These are phyloP conservation scores for Podaxis sp. DNA, from an alignment of 768 basidiomycete species.

Conservation along the genomic window DNA sequence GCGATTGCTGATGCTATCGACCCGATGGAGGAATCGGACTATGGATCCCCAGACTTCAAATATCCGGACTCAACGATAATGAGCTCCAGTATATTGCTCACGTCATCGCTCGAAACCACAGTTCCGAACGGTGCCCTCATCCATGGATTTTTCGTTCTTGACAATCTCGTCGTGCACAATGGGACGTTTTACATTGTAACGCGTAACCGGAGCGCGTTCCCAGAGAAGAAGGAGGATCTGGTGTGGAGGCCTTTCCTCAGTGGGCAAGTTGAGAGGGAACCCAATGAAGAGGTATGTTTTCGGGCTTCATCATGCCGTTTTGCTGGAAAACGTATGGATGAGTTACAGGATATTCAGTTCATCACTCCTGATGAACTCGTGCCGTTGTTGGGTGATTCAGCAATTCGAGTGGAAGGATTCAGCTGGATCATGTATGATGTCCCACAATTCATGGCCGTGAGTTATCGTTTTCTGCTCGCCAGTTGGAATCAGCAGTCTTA, in stretches of 20 bases:
- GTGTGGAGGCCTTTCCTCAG: constrained; percentile 20
- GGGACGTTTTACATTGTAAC: constrained; percentile 70
- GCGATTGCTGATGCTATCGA: neutral
- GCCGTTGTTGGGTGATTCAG: constrained; percentile 18
- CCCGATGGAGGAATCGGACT: neutral
- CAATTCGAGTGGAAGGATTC: constrained; percentile 20
- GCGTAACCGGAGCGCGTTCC: constrained; percentile 31
- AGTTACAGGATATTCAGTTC: constrained; percentile 23
- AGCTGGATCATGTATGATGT: constrained; percentile 27
- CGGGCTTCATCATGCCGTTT: neutral
- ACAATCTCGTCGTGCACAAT: constrained; percentile 68
- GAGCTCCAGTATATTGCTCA: neutral
- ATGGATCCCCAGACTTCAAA: neutral
- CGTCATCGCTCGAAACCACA: neutral
- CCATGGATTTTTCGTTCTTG: constrained; percentile 71
- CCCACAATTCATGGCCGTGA: constrained; percentile 22
- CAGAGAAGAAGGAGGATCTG: constrained; percentile 39
- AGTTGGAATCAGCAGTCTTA: neutral
- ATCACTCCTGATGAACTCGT: constrained; percentile 18
- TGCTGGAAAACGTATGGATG: neutral
- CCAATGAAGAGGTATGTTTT: constrained; percentile 26
- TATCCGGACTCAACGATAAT: neutral
- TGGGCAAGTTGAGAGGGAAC: constrained; percentile 19
- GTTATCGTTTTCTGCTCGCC: neutral
- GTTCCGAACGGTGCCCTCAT: constrained; percentile 2